Conservation (phyloP, 2,329 filamentous ascomycete genomes). For the Fusarium hostae region DNA sequence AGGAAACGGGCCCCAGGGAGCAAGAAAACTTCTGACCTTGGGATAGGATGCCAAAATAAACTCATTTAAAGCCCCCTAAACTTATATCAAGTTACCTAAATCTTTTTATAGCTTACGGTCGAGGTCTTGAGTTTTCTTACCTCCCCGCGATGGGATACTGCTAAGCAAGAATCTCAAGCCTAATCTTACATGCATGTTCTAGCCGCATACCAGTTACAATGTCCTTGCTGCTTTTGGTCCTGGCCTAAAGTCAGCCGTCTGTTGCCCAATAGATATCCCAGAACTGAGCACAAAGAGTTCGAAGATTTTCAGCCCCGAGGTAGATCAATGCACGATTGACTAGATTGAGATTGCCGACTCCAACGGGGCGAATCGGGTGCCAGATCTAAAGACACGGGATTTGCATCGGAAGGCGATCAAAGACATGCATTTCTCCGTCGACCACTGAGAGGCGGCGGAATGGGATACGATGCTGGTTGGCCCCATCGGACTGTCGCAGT, state of each 20-base stretch:
- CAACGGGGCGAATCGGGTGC: background rate
- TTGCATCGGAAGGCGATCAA: background rate
- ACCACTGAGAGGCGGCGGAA: background rate
- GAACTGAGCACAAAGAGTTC: background rate
- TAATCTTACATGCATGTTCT: background rate
- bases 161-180: background rate
- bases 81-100: rapidly evolving
- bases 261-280: background rate
- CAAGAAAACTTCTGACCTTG: background rate
- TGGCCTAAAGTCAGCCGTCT: background rate
- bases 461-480: background rate
- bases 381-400: background rate
- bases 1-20: background rate
- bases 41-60: background rate
- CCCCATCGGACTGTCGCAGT: background rate
- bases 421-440: background rate
- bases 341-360: background rate
- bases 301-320: background rate
- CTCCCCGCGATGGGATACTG: background rate
- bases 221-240: background rate
- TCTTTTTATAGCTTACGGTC: background rate
- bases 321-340: background rate
- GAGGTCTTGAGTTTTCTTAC: too few relatives aligned
- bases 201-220: background rate
- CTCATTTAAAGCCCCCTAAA: rapidly evolving